phyloP scores from a whole-genome alignment of 345 rosid genomes.

The Moringa oleifera region DNA sequence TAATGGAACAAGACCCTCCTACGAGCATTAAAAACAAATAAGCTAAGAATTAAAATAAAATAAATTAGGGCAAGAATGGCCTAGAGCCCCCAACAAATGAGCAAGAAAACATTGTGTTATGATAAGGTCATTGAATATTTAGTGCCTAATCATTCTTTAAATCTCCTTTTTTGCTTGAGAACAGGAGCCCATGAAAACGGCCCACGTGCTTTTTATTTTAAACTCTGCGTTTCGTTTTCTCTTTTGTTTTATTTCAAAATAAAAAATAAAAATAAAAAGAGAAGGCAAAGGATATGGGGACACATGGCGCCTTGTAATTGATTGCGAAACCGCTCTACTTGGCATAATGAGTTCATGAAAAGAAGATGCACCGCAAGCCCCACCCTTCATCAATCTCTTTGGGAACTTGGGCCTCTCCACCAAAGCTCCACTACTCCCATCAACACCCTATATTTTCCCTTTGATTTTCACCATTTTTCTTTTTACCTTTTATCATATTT shows the following conservation, averaged over 20 bases:
- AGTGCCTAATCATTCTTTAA: conserved; percentile 29
- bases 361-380: conserved; percentile 30
- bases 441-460: conserved; percentile 20
- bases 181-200: conserved; percentile 27
- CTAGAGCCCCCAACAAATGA: conserved; percentile 24
- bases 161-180: conserved; percentile 22
- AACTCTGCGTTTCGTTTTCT: too few species aligned
- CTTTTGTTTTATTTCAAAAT: not conserved
- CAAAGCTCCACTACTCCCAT: conserved; percentile 30
- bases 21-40: too few species aligned
- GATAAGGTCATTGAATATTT: conserved; percentile 41
- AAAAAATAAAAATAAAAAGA: too few species aligned
- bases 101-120: conserved; percentile 22
- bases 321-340: conserved; percentile 34
- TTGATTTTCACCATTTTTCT: conserved; percentile 5
- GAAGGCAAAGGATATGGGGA: conserved; percentile 25
- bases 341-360: conserved; percentile 37
- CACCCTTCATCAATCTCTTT: conserved; percentile 63
- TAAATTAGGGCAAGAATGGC: not conserved
- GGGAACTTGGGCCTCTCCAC: conserved; percentile 90
- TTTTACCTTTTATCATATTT: too few species aligned
- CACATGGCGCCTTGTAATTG: conserved; percentile 36
- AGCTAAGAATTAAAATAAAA: not conserved
- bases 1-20: too few species aligned
- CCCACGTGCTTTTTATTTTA: conserved; percentile 28